Conservation (phyloP, 1,139 yeast species). For the Hanseniaspora sp. region DNA sequence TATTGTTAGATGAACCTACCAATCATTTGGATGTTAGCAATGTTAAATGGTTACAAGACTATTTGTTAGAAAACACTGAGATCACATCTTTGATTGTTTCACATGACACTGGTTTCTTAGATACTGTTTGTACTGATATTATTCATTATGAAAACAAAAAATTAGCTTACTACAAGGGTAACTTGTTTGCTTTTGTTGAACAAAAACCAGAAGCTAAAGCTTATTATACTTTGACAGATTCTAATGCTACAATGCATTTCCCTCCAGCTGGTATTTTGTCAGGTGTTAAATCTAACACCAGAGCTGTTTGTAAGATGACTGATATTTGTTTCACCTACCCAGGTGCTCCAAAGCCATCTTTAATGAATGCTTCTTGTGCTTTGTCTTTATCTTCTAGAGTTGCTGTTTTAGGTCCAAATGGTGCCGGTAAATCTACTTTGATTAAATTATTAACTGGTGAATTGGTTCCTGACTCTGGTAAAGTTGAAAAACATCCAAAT, state of each 20-base stretch:
- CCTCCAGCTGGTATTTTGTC: slow-evolving; percentile 96
- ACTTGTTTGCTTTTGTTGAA: slow-evolving; percentile 81
- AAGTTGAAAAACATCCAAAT: slow-evolving; percentile 94
- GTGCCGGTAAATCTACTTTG: slow-evolving; percentile 96
- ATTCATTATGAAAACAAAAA: slow-evolving; percentile 94
- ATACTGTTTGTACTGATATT: slow-evolving; percentile 89
- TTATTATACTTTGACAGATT: slow-evolving; percentile 88
- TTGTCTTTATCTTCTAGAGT: slow-evolving; percentile 88
- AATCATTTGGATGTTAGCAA: slow-evolving; percentile 93
- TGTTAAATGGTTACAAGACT: slow-evolving; percentile 88
- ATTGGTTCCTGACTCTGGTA: slow-evolving; percentile 72
- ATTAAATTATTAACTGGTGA: slow-evolving; percentile 90
- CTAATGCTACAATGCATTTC: slow-evolving; percentile 92
- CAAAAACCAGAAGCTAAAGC: slow-evolving; percentile 93
- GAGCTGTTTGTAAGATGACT: slow-evolving; percentile 86
- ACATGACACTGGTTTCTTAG: slow-evolving; percentile 95
- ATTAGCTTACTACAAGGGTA: slow-evolving; percentile 91
- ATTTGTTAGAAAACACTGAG: slow-evolving; percentile 65
- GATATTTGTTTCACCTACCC: slow-evolving; percentile 85
- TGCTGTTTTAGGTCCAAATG: slow-evolving; percentile 94
- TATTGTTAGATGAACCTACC: slow-evolving; percentile 94
- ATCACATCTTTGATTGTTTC: slow-evolving; percentile 93
- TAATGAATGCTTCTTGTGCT: slow-evolving; percentile 70
- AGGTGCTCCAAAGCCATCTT: slow-evolving; percentile 75
- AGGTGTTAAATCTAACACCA: slow-evolving; percentile 88